Evolutionary conservation across 2,329 filamentous ascomycete genomes (phyloP).

Genomic region (Nemania sp.): DNA sequence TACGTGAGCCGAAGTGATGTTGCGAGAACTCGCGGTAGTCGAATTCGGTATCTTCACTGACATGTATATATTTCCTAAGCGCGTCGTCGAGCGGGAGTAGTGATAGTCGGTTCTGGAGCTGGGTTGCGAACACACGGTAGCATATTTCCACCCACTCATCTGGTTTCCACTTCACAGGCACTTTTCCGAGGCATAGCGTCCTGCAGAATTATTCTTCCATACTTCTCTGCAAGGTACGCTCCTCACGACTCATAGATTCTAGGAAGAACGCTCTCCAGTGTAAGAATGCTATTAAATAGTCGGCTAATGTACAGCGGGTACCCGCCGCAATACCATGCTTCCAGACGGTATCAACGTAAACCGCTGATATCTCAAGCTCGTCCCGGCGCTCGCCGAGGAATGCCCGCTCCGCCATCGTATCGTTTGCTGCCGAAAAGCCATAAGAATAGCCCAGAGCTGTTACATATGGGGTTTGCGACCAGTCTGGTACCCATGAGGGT

Average conservation of each 20-base stretch:
- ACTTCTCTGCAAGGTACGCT: background rate
- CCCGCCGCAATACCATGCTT: slow-evolving; percentile 47
- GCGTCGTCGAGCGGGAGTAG: slow-evolving; percentile 35
- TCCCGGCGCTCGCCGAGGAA: slow-evolving; percentile 45
- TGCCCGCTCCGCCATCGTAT: slow-evolving; percentile 38
- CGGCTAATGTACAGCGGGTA: slow-evolving; percentile 45
- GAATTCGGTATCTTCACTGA: slow-evolving; percentile 1
- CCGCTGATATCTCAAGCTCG: slow-evolving; percentile 49
- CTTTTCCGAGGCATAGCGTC: slow-evolving; percentile 48
- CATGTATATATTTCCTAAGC: slow-evolving; percentile 25
- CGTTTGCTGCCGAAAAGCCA: slow-evolving; percentile 43
- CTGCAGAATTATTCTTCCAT: slow-evolving; percentile 49
- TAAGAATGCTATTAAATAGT: slow-evolving; percentile 54
- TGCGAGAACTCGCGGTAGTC: slow-evolving; percentile 37
- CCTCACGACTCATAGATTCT: slow-evolving; percentile 14
- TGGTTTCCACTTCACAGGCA: slow-evolving; percentile 2
- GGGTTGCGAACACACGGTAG: slow-evolving; percentile 41
- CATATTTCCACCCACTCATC: slow-evolving; percentile 41
- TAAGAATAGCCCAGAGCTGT: slow-evolving; percentile 36
- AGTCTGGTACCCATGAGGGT: slow-evolving; percentile 54
- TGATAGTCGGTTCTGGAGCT: slow-evolving; percentile 41
- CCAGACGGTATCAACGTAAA: slow-evolving; percentile 49
- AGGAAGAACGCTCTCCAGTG: slow-evolving; percentile 51
- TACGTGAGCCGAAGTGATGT: slow-evolving; percentile 36
- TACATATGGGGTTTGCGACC: slow-evolving; percentile 48